phyloP scores from a whole-genome alignment of 2,329 filamentous ascomycete species.

The Venturia aucupariae region DNA sequence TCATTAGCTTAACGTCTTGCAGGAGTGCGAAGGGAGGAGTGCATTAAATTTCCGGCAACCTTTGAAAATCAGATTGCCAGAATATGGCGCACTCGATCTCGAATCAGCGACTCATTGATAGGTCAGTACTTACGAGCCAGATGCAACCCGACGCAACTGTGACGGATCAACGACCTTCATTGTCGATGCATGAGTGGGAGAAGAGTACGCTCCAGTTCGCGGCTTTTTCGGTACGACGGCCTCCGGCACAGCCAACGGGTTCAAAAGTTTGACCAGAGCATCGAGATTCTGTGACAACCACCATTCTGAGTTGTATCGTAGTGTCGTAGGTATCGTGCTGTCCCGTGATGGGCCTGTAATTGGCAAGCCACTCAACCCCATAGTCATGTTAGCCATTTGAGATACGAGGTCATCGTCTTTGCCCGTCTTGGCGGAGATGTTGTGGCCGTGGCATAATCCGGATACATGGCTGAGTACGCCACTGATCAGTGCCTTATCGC shows the following conservation, averaged over 20 bases:
- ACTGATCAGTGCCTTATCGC: conserved; percentile 78
- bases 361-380: conserved; percentile 18
- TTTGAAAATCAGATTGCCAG: neutral
- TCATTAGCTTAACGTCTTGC: neutral
- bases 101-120: neutral
- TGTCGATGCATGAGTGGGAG: conserved; percentile 78
- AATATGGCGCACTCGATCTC: neutral
- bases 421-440: conserved; percentile 19
- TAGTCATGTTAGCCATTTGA: conserved; percentile 45
- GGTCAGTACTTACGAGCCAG: conserved; percentile 34
- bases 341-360: neutral
- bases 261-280: conserved; percentile 54
- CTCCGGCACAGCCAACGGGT: conserved; percentile 40
- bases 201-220: conserved; percentile 46
- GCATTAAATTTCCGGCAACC: conserved; percentile 16
- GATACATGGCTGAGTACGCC: conserved; percentile 86
- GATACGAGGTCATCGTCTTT: conserved; percentile 41
- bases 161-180: conserved; percentile 66
- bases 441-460: conserved; percentile 58
- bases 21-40: neutral
- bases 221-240: conserved; percentile 32
- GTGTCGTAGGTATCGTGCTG: neutral
- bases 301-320: conserved; percentile 25
- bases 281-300: conserved; percentile 45
- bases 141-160: conserved; percentile 55